These are phyloP conservation scores for Stentor roeselii DNA, from an alignment of 73 alveolate species.

Conservation along the genomic window DNA sequence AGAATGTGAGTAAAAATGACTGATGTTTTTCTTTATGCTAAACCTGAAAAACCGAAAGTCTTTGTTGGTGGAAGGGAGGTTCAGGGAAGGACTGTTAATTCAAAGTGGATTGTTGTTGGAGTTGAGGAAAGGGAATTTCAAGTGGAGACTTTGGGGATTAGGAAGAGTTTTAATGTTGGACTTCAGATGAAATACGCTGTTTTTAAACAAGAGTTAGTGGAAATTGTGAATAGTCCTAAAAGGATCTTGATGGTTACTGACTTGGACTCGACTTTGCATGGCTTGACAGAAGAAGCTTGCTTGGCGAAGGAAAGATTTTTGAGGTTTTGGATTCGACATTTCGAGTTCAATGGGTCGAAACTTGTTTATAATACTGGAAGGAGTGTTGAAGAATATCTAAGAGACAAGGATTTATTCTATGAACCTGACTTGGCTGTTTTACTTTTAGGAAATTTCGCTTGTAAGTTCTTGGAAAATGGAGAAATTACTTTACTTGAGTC, in stretches of 20 bases:
- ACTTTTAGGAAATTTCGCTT: not conserved
- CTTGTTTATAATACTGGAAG: conserved; percentile 20
- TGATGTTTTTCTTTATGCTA: too few species aligned
- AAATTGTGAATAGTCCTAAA: not conserved
- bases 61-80: too few species aligned
- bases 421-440: conserved; percentile 4
- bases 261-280: not conserved
- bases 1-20: too few species aligned
- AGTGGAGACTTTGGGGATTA: too few species aligned
- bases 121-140: too few species aligned
- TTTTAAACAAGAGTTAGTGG: not conserved
- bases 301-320: not conserved
- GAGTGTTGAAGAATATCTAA: not conserved
- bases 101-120: too few species aligned
- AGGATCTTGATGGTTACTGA: not conserved
- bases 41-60: too few species aligned
- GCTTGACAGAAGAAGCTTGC: not conserved
- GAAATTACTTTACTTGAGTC: not conserved
- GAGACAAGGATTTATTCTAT: not conserved
- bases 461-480: not conserved
- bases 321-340: conserved; percentile 5
- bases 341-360: conserved; percentile 11
- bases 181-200: conserved; percentile 3
- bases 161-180: too few species aligned
- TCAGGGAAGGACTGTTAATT: too few species aligned